Conservation (phyloP, 257 asterid genomes). For the Eucommia ulmoides region DNA sequence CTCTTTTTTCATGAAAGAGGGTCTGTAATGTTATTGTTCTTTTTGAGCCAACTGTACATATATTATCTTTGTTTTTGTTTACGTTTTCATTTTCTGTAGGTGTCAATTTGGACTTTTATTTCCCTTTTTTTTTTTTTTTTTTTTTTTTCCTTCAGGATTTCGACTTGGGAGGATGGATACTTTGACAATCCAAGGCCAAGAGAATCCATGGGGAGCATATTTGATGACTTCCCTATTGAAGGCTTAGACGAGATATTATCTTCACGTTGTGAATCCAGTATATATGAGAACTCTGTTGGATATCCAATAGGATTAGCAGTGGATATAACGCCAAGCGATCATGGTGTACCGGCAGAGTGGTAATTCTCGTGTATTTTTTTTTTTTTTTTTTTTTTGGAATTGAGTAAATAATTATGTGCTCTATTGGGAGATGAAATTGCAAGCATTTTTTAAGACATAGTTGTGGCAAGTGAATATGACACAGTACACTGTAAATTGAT, state of each 20-base stretch:
- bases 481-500: too few relatives aligned
- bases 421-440: too few relatives aligned
- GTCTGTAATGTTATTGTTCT: too few relatives aligned
- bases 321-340: constrained; percentile 59
- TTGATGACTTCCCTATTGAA: constrained; percentile 19
- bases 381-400: too few relatives aligned
- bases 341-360: constrained; percentile 66
- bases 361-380: too few relatives aligned
- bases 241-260: constrained; percentile 20
- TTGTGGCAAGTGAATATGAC: too few relatives aligned
- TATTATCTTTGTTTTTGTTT: too few relatives aligned
- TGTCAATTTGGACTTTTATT: too few relatives aligned
- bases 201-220: constrained; percentile 19
- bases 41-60: too few relatives aligned
- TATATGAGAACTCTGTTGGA: constrained; percentile 22
- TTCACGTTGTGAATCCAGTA: constrained; percentile 21
- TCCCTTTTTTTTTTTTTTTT: not conserved
- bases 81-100: not conserved
- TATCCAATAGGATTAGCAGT: constrained; percentile 40
- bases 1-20: too few relatives aligned
- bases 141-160: constrained; percentile 33
- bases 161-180: constrained; percentile 86
- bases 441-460: too few relatives aligned
- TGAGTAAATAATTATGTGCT: too few relatives aligned
- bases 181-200: constrained; percentile 28